phyloP scores from a whole-genome alignment of 2,329 filamentous ascomycete genomes.

The Monosporascus sp. region DNA sequence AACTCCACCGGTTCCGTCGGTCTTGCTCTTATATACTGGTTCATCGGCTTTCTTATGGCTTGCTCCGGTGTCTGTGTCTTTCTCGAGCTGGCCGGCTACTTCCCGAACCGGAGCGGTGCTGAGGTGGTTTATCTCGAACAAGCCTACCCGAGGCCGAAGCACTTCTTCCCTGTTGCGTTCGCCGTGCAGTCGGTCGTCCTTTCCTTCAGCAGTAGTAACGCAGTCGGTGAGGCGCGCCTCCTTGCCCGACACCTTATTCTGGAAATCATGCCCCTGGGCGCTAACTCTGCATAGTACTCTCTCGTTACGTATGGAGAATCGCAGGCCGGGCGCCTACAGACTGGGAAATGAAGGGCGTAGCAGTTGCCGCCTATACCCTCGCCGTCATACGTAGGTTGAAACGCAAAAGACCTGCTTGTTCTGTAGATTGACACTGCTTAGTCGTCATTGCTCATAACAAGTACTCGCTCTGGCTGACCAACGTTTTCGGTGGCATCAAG shows the following conservation, averaged over 20 bases:
- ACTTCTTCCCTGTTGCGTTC: constrained; percentile 51
- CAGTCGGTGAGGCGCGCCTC: constrained; percentile 37
- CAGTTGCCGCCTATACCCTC: constrained; percentile 57
- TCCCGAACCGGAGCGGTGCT: constrained; percentile 51
- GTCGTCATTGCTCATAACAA: constrained; percentile 49
- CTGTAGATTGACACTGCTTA: constrained; percentile 8
- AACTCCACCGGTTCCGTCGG: constrained; percentile 48
- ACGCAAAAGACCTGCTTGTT: neutral
- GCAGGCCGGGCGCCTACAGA: constrained; percentile 42
- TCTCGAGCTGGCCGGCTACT: constrained; percentile 50
- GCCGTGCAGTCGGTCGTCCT: constrained; percentile 50
- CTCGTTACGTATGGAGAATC: constrained; percentile 58
- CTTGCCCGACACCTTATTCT: neutral
- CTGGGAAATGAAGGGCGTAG: constrained; percentile 66
- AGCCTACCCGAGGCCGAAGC: constrained; percentile 51
- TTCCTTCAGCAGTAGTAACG: constrained; percentile 55
- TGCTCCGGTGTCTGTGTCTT: constrained; percentile 44
- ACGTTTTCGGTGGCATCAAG: constrained; percentile 55
- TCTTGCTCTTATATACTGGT: constrained; percentile 50
- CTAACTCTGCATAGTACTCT: constrained; percentile 40
- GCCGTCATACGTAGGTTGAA: constrained; percentile 46
- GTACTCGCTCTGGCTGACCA: constrained; percentile 51
- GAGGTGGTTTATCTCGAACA: constrained; percentile 58
- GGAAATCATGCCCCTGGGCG: neutral
- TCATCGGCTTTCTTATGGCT: constrained; percentile 46